These are phyloP conservation scores for Solanum peruvianum DNA, from an alignment of 257 asterid species.

Conservation along the genomic window DNA sequence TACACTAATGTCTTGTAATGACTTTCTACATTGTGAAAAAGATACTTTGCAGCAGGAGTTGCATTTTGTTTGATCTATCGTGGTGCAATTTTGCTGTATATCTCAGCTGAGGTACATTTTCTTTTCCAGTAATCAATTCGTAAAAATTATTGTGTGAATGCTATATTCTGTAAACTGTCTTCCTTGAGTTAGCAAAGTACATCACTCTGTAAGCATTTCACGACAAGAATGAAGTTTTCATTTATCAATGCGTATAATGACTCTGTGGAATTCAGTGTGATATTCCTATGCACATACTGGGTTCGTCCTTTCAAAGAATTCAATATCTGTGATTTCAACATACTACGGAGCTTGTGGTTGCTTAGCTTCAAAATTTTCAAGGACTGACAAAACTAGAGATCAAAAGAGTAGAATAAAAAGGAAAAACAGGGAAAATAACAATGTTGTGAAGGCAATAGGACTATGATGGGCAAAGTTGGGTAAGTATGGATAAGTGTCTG, in stretches of 20 bases:
- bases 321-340: neutral
- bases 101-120: neutral
- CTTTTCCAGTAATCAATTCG: neutral
- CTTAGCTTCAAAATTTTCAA: conserved; percentile 16
- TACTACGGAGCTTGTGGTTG: neutral
- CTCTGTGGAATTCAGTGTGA: neutral
- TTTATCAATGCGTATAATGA: neutral
- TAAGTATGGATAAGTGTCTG: conserved; percentile 70
- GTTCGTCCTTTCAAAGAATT: neutral
- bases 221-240: neutral
- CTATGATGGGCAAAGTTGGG: conserved; percentile 46
- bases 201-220: neutral
- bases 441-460: conserved; percentile 12
- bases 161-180: neutral
- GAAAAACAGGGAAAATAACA: conserved; percentile 16
- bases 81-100: neutral
- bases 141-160: neutral
- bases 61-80: neutral
- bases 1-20: neutral
- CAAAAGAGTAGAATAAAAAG: conserved; percentile 19
- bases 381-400: conserved; percentile 4
- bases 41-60: neutral
- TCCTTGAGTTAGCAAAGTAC: neutral
- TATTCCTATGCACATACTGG: neutral
- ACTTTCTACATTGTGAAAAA: neutral